Evolutionary conservation across 768 basidiomycete genomes (phyloP).

Genomic region (Neoboletus brunneissimus): DNA sequence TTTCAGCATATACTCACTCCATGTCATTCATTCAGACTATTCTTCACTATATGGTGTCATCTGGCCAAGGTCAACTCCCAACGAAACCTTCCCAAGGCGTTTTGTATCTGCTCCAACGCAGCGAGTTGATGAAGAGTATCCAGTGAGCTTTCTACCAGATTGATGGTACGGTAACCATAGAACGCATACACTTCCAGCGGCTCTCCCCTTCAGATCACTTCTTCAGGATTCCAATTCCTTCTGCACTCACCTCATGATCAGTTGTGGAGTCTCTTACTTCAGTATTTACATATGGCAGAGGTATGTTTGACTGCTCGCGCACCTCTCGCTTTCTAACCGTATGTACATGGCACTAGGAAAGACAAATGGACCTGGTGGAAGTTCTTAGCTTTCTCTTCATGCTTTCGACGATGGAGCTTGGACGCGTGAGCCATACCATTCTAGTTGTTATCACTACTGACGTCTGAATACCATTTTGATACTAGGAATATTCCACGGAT

Average conservation of each 20-base stretch:
- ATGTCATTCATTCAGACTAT: slow-evolving; percentile 61
- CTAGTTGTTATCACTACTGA: neutral
- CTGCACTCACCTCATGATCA: slow-evolving; percentile 93
- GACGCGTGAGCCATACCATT: slow-evolving; percentile 53
- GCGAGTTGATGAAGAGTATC: slow-evolving; percentile 78
- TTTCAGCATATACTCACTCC: neutral
- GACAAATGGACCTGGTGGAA: slow-evolving; percentile 90
- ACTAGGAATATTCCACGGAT: slow-evolving; percentile 86
- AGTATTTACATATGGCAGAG: slow-evolving; percentile 85
- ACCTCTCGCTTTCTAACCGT: slow-evolving; percentile 12
- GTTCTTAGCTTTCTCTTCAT: slow-evolving; percentile 94
- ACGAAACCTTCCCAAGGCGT: slow-evolving; percentile 81
- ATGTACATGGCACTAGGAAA: slow-evolving; percentile 48
- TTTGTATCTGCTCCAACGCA: slow-evolving; percentile 75
- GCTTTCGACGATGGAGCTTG: slow-evolving; percentile 95
- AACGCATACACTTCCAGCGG: slow-evolving; percentile 38
- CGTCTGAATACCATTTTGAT: neutral
- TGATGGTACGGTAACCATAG: no score
- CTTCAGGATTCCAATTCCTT: slow-evolving; percentile 93
- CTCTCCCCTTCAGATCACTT: slow-evolving; percentile 76
- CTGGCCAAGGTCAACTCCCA: slow-evolving; percentile 72
- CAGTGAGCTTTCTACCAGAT: slow-evolving; percentile 45
- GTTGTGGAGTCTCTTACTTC: slow-evolving; percentile 89
- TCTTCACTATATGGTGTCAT: slow-evolving; percentile 97
- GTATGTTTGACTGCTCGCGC: slow-evolving; percentile 37